Base-by-base conservation (phyloP, 345 rosid species). In the Turritis glabra region DNA sequence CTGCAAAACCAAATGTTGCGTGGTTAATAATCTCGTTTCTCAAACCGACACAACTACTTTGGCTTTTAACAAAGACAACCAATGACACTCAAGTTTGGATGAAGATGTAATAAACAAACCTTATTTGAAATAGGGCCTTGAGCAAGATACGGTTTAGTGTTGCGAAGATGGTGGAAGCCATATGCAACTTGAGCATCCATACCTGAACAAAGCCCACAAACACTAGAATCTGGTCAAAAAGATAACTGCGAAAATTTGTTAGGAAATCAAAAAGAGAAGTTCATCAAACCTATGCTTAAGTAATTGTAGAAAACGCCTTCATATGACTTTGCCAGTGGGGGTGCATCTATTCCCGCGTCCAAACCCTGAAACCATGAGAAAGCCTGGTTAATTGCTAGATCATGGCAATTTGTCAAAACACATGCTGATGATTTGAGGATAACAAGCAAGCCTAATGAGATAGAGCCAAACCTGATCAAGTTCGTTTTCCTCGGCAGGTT, bases 121-220 rank as follows among this genome's bases (percentile, higher is more conserved):
- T 96, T 96, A 83, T 96, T 96, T 51, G 98, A 32, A 67, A 96
- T 82, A 56, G 99, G 99, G 54, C 99, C 98, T 77, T 85, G 91
- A 13, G 99, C 98, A 85, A 96, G 98, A 78, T 85, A 86, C 64
- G 99, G 98, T 73, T 90, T 96, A 51, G 88, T 90, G 79, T 90
- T 89, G 14, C 99, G 99, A 67, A 96, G 81, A 84, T 89, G 90
- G 69, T 96, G 99, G 83, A 96, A 96, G 55, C 96, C 96, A 68
- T 90, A 90, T 26, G 98, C 99, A 72, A 96, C 93, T 83, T 90
- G 95, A 77, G 99, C 99, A 78, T 96, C 99, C 99, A 96, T 96
- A 78, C 99, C 99, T 92, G 74, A 30, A 41, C 19, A 64, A 77
- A 10, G 51, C 57, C 11, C 15, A 71, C 18, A 60, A 66, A 72